These are phyloP conservation scores for Gnaphalium uliginosum DNA, from an alignment of 129 eudicot genomes.

Conservation along the genomic window DNA sequence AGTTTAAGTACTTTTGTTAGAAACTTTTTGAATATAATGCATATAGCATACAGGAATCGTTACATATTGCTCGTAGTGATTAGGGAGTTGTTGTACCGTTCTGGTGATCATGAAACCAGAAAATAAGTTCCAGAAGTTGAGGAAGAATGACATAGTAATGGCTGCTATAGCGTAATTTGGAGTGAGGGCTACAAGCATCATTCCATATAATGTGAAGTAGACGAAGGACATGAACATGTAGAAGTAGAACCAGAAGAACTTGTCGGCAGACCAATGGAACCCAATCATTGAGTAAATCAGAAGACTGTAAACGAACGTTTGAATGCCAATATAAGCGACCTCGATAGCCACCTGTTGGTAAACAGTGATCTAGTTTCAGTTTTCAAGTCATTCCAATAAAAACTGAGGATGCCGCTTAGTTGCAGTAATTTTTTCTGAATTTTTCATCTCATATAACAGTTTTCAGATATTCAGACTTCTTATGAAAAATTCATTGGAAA, in stretches of 20 bases:
- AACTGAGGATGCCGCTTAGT: background rate
- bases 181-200: conserved; percentile 27
- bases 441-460: no score
- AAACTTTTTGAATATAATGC: background rate
- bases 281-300: conserved; percentile 23
- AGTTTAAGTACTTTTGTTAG: background rate
- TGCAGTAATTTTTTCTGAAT: no score
- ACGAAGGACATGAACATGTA: conserved; percentile 22
- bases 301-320: conserved; percentile 16
- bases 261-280: conserved; percentile 12
- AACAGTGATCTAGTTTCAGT: background rate
- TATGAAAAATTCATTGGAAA: no score
- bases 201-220: conserved; percentile 20
- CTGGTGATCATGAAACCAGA: conserved; percentile 23
- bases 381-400: background rate
- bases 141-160: conserved; percentile 18
- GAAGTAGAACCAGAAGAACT: conserved; percentile 24
- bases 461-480: no score
- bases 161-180: conserved; percentile 18
- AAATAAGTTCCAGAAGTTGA: conserved; percentile 23
- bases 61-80: background rate
- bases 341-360: conserved; percentile 16
- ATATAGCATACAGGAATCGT: background rate
- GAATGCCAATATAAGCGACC: conserved; percentile 14
- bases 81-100: background rate